Percentiles rank a stretch among this genome's conserved stretches.
These are phyloP conservation scores for Pichia sp. DNA, from an alignment of 1,139 yeast species.

Conservation along the genomic window DNA sequence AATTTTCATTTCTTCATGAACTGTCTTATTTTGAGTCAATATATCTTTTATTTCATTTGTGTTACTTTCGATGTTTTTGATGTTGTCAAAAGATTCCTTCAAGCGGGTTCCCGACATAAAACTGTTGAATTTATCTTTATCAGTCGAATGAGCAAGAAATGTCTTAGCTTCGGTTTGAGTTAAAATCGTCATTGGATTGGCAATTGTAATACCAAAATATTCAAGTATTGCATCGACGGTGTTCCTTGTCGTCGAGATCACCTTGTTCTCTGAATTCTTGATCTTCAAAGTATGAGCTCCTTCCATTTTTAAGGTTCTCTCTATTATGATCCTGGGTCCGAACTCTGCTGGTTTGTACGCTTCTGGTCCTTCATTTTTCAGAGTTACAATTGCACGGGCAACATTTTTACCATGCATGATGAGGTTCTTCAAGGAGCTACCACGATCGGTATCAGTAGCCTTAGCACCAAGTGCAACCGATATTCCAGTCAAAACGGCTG, in stretches of 20 bases:
- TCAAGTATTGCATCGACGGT: constrained; percentile 66
- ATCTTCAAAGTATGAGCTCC: constrained; percentile 51
- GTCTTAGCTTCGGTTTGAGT: constrained; percentile 95
- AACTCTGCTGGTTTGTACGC: constrained; percentile 60
- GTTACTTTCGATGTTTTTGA: constrained; percentile 40
- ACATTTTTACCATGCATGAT: constrained; percentile 73
- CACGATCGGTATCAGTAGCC: constrained; percentile 88
- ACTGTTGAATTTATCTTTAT: constrained; percentile 63
- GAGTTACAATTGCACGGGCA: constrained; percentile 56
- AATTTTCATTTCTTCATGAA: constrained; percentile 29
- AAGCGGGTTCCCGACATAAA: constrained; percentile 79
- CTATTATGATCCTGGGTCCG: constrained; percentile 68
- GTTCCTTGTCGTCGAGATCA: constrained; percentile 55
- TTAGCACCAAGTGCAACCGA: constrained; percentile 92
- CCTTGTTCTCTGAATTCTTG: constrained; percentile 47
- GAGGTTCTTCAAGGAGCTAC: constrained; percentile 61
- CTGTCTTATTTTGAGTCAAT: constrained; percentile 31
- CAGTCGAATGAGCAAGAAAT: constrained; percentile 72
- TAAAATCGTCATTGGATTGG: constrained; percentile 87
- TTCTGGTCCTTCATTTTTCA: constrained; percentile 60
- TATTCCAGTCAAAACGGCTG: constrained; percentile 87
- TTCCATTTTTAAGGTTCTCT: constrained; percentile 57
- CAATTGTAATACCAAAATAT: constrained; percentile 72
- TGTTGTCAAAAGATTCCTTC: constrained; percentile 54
- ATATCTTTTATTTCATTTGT: constrained; percentile 41